Evolutionary conservation across 1,139 yeast species (phyloP), one percentile per base, ranked within the genome.

Genomic region (Magnusiomyces paraingens): DNA sequence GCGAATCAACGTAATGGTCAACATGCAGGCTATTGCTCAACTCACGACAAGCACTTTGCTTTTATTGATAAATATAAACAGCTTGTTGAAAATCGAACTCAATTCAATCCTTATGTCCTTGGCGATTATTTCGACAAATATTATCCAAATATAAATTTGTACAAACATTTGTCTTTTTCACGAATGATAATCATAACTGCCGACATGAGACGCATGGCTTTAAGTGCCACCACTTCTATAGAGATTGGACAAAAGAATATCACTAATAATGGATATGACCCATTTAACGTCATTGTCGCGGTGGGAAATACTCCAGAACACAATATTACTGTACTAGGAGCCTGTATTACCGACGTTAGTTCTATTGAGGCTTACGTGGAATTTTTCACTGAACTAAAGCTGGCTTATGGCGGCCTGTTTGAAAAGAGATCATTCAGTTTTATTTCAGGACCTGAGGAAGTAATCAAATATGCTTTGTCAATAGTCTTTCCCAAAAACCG

Each of bases 191-290:
- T 46, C 21, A 46, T 46, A 10, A 46, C 49, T 3, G 49, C 36
- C 10, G 49, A 46, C 20, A 46, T 46, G 49, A 18, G 40, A 35
- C 15, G 49, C n/a, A 46, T 46, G 49, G 49, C 49, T 5, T 40
- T 18, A 35, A 35, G n/a, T 22, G 49, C 49, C 17, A 46, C 40
- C 15, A 35, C 49, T 3, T 26, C 20, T 5, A 21, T 46, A 11
- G 49, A 46, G 12, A 17, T 46, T 18, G 49, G 49, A 12, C 39
- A 36, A 15, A 22, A 32, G 2, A 15, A 29, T 11, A 18, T 29
- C 10, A 8, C 49, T 6, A 15, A 32, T n/a, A 12, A 26, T 10
- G 41, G 40, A 5, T 32, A 20, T 22, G 14, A 14, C 21, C 6
- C 14, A 12, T 36, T 32, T 22, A 18, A 32, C 40, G n/a, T 32